Evolutionary conservation across 257 asterid genomes (phyloP).

Genomic region (Catharanthus roseus): DNA sequence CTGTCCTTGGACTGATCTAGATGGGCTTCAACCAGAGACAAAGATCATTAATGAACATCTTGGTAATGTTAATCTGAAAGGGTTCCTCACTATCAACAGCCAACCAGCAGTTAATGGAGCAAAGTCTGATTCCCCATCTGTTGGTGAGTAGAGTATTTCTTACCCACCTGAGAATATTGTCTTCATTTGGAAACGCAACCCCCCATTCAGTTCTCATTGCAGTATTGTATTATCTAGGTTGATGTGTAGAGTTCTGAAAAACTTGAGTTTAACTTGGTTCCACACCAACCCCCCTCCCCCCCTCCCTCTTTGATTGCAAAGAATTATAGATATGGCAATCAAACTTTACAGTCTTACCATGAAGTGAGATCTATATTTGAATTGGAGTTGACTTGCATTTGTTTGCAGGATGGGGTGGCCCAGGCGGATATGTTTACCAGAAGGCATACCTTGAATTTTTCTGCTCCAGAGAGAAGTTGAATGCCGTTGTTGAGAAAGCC

Average conservation of each 20-base stretch:
- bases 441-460: conserved; percentile 89
- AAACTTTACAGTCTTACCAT: not conserved
- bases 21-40: conserved; percentile 93
- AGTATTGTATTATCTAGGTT: not conserved
- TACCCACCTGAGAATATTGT: not conserved
- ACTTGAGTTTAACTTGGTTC: not conserved
- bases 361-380: not conserved
- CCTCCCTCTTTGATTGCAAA: not conserved
- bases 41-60: conserved; percentile 77
- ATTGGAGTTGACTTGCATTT: conserved; percentile 10
- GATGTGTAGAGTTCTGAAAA: not conserved
- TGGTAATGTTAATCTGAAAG: conserved; percentile 59
- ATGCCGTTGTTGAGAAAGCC: conserved; percentile 55
- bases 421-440: conserved; percentile 92
- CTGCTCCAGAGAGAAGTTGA: conserved; percentile 62
- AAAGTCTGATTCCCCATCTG: conserved; percentile 68
- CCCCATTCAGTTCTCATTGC: not conserved
- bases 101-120: conserved; percentile 93
- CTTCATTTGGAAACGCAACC: not conserved
- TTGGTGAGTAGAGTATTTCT: conserved; percentile 47
- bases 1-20: conserved; percentile 92
- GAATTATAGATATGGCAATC: too few relatives aligned
- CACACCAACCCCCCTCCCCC: too few relatives aligned
- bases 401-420: conserved; percentile 90
- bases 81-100: conserved; percentile 90